A percentile compares a stretch with the other conserved stretches of the same genome.
Conservation (phyloP, 139 green algal genomes). For the Tetraselmis striata region DNA sequence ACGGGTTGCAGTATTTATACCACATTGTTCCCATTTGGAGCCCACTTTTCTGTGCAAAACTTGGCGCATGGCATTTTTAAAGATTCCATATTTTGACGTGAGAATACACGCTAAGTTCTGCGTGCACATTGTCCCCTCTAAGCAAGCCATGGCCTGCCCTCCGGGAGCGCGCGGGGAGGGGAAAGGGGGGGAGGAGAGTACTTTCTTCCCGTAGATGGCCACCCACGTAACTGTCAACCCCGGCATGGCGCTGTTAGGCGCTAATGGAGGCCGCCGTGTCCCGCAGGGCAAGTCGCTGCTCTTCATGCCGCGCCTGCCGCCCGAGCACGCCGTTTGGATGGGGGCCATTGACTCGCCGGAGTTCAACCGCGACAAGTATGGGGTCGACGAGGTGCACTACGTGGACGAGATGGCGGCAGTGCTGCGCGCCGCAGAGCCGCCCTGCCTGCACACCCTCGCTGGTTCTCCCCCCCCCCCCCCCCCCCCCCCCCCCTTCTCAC, state of each 20-base stretch:
- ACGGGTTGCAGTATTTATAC: no score
- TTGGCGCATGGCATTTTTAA: no score
- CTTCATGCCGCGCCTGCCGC: slow-evolving; percentile 74
- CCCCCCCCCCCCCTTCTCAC: neutral
- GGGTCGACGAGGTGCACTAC: slow-evolving; percentile 55
- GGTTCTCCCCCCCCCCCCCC: slow-evolving; percentile 11
- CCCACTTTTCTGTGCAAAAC: no score
- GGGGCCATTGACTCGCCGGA: slow-evolving; percentile 53
- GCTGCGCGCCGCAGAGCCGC: slow-evolving; percentile 30
- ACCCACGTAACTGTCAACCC: neutral
- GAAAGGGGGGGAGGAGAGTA: neutral
- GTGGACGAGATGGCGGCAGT: slow-evolving; percentile 62
- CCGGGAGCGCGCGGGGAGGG: no score
- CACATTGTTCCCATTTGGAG: no score
- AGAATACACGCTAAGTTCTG: no score
- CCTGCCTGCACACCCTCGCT: slow-evolving; percentile 55
- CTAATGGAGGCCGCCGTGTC: neutral
- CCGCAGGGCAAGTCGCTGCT: slow-evolving; percentile 45
- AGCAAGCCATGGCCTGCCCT: no score
- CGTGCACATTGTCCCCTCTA: no score
- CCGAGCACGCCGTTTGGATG: slow-evolving; percentile 79
- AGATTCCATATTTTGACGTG: neutral
- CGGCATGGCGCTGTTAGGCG: slow-evolving; percentile 1
- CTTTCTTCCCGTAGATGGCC: neutral
- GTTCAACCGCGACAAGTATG: slow-evolving; percentile 20